These are phyloP conservation scores for Ophiostoma ulmi DNA, from an alignment of 2,329 filamentous ascomycete species.

Conservation along the genomic window DNA sequence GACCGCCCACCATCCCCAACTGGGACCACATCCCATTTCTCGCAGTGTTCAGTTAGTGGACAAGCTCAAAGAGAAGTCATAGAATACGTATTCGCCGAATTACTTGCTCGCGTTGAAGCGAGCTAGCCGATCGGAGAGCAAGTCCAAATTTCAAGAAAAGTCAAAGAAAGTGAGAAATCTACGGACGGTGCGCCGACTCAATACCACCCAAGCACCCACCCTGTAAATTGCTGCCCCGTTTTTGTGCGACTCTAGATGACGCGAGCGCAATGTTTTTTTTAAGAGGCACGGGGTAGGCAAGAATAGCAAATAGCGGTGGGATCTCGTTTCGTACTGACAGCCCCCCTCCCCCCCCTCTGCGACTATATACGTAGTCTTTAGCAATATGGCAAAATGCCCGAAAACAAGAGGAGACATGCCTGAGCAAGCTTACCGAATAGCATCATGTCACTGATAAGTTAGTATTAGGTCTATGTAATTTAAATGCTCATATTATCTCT, in stretches of 20 bases:
- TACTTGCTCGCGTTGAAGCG: background rate
- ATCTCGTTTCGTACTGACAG: background rate
- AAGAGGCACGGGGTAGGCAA: background rate
- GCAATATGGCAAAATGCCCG: background rate
- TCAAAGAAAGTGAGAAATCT: background rate
- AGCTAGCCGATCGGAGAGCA: background rate
- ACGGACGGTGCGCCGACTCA: background rate
- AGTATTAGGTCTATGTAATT: background rate
- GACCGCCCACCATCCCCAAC: background rate
- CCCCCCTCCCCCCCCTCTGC: background rate
- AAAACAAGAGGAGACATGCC: background rate
- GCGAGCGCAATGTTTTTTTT: background rate
- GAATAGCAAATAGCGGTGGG: background rate
- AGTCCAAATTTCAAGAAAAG: background rate
- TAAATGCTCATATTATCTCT: background rate
- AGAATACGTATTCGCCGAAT: background rate
- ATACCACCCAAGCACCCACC: conserved; percentile 7
- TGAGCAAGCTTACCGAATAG: background rate
- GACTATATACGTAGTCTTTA: background rate
- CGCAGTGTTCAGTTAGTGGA: background rate
- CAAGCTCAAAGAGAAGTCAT: background rate
- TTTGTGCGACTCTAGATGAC: background rate
- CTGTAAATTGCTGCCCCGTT: conserved; percentile 7
- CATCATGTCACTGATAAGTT: background rate
- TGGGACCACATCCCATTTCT: background rate